phyloP scores from a whole-genome alignment of 2,329 filamentous ascomycete genomes.

The Cytospora mali region DNA sequence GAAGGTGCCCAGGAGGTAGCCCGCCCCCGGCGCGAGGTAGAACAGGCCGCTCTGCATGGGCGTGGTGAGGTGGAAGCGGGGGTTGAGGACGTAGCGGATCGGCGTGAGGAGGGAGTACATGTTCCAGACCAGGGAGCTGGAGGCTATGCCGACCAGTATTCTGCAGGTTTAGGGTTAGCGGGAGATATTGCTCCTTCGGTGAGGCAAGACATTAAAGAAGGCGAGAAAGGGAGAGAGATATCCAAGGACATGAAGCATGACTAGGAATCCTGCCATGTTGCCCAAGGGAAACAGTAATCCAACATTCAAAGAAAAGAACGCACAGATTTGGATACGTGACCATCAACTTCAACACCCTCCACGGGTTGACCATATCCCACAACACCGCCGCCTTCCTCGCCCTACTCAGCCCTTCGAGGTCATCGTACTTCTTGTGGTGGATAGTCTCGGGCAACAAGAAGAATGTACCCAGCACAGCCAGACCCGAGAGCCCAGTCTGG shows the following conservation, averaged over 20 bases:
- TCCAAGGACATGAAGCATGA: not conserved
- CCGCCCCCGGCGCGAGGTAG: conserved; percentile 70
- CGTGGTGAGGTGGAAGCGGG: conserved; percentile 64
- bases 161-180: conserved; percentile 14
- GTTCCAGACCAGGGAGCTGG: conserved; percentile 68
- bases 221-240: no score
- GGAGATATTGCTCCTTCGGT: not conserved
- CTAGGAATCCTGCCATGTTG: not conserved
- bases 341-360: conserved; percentile 55
- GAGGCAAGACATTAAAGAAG: no score
- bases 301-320: not conserved
- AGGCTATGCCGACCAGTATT: conserved; percentile 58
- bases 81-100: conserved; percentile 72
- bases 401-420: conserved; percentile 52
- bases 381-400: conserved; percentile 52
- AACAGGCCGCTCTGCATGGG: conserved; percentile 69
- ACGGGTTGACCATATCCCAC: conserved; percentile 62
- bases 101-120: conserved; percentile 70
- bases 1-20: conserved; percentile 68
- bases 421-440: conserved; percentile 56
- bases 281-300: not conserved
- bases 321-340: conserved; percentile 62
- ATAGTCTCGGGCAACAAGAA: conserved; percentile 71
- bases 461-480: conserved; percentile 57
- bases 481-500: conserved; percentile 62